A percentile compares a stretch with the other conserved stretches of the same genome.
phyloP scores from a whole-genome alignment of 2,329 filamentous ascomycete genomes.

The Monosporascus sp. region DNA sequence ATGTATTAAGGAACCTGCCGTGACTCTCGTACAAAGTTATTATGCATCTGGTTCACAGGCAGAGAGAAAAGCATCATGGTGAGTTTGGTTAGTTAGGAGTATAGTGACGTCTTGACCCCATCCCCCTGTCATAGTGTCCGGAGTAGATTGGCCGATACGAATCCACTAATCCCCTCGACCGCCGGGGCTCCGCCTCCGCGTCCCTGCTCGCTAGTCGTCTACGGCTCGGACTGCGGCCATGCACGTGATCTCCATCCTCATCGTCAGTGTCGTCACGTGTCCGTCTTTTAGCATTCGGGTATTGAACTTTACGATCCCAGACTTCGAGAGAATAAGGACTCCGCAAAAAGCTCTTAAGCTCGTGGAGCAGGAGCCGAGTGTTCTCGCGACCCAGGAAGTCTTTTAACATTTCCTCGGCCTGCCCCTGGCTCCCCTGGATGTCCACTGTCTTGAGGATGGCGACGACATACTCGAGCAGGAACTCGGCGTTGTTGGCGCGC shows the following conservation, averaged over 20 bases:
- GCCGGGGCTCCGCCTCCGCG: not conserved
- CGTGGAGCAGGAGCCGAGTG: conserved; percentile 74
- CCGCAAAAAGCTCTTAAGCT: conserved; percentile 74
- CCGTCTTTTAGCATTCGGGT: conserved; percentile 30
- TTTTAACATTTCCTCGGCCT: conserved; percentile 71
- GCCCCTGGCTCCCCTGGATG: conserved; percentile 69
- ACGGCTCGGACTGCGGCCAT: too few relatives aligned
- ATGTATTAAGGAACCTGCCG: too few relatives aligned
- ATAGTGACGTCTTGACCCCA: not conserved
- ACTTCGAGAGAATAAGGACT: conserved; percentile 72
- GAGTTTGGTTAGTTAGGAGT: not conserved
- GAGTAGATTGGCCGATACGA: not conserved
- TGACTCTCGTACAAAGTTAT: too few relatives aligned
- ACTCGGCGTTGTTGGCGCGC: conserved; percentile 68
- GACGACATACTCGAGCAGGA: conserved; percentile 79
- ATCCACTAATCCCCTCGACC: not conserved
- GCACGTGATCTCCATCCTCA: not conserved
- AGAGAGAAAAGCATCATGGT: not conserved
- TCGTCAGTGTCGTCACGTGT: conserved; percentile 3
- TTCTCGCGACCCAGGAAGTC: conserved; percentile 74
- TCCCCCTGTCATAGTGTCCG: not conserved
- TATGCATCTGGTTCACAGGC: not conserved
- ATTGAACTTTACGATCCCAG: conserved; percentile 80
- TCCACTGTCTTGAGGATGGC: conserved; percentile 80
- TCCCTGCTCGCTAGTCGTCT: not conserved